phyloP scores from a whole-genome alignment of 441 rosid species.

The Populus trichocarpa region DNA sequence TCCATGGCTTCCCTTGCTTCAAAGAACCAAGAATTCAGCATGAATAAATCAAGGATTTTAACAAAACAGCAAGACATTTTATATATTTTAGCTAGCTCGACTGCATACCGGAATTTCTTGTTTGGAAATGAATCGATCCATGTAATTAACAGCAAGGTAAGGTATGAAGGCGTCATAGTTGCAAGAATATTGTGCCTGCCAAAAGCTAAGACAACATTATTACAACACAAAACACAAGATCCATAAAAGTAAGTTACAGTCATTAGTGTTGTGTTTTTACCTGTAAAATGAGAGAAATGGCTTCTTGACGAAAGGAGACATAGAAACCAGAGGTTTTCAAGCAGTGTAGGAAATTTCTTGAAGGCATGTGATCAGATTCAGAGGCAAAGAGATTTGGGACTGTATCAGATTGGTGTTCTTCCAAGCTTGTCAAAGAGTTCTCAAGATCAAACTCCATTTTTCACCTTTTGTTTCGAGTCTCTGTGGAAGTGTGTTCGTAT shows the following conservation, averaged over 20 bases:
- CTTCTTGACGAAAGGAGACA: slow-evolving; percentile 42
- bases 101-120: slow-evolving; percentile 43
- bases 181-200: slow-evolving; percentile 42
- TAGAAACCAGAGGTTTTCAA: slow-evolving; percentile 24
- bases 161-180: slow-evolving; percentile 33
- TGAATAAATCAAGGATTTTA: not conserved
- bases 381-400: slow-evolving; percentile 36
- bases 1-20: slow-evolving; percentile 56
- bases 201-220: slow-evolving; percentile 2
- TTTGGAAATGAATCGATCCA: slow-evolving; percentile 56
- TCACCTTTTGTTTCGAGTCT: not conserved
- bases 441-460: slow-evolving; percentile 65
- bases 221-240: not conserved
- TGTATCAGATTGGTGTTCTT: slow-evolving; percentile 18
- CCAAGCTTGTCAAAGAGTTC: slow-evolving; percentile 42
- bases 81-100: not conserved
- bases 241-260: not conserved
- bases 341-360: slow-evolving; percentile 22
- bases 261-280: slow-evolving; percentile 18
- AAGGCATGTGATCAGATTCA: slow-evolving; percentile 59
- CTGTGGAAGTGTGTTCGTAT: not conserved
- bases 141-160: slow-evolving; percentile 64
- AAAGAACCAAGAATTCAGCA: not conserved
- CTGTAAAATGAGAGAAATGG: slow-evolving; percentile 48
- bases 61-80: not conserved